These are phyloP conservation scores for Lichtheimia ornata DNA, from an alignment of 371 early-diverging fungal genomes.

Conservation along the genomic window DNA sequence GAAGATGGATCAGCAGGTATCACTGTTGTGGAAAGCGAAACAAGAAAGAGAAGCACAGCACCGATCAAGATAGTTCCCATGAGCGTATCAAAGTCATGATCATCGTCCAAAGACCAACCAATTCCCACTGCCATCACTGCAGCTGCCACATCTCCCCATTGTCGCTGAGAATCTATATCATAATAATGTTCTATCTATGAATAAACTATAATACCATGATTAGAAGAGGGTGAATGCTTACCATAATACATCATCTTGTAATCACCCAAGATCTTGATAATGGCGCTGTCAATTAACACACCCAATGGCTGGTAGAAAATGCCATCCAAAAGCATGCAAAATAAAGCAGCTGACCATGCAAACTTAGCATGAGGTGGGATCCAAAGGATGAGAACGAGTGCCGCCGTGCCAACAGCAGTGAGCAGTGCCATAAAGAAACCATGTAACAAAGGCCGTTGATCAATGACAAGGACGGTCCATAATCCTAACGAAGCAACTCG, in stretches of 20 bases:
- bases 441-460: conserved; percentile 31
- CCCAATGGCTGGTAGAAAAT: conserved; percentile 27
- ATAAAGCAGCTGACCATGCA: conserved; percentile 30
- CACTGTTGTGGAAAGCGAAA: conserved; percentile 41
- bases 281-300: conserved; percentile 25
- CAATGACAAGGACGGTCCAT: conserved; percentile 33
- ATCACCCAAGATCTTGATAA: conserved; percentile 28
- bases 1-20: conserved; percentile 29
- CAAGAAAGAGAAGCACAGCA: conserved; percentile 33
- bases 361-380: conserved; percentile 31
- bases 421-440: conserved; percentile 40
- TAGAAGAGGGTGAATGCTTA: neutral
- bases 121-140: conserved; percentile 32
- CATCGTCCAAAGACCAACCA: conserved; percentile 40
- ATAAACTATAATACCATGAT: neutral
- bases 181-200: neutral
- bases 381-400: conserved; percentile 32
- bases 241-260: conserved; percentile 24
- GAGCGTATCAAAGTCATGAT: conserved; percentile 49
- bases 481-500: conserved; percentile 24
- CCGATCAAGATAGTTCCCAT: conserved; percentile 38
- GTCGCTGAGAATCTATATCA: conserved; percentile 23
- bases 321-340: conserved; percentile 34
- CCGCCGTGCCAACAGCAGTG: conserved; percentile 37
- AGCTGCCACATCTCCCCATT: conserved; percentile 36